Percentiles rank a stretch among this genome's conserved stretches.
phyloP scores from a whole-genome alignment of 2,329 filamentous ascomycete species.

The Alternaria brassicae region DNA sequence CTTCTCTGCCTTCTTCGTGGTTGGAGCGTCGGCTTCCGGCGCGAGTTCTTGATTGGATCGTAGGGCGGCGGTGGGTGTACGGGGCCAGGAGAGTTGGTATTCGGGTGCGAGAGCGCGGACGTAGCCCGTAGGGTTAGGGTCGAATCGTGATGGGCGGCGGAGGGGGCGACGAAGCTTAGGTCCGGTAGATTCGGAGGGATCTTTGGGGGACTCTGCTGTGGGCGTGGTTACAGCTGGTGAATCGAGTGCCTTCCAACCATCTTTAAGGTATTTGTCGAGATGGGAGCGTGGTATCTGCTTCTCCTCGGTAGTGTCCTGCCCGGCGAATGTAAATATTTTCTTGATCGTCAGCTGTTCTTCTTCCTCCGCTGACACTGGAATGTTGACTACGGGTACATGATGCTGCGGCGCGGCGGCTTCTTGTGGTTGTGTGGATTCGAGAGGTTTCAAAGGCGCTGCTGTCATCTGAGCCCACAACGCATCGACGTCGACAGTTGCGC shows the following conservation, averaged over 20 bases:
- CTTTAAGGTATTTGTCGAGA: slow-evolving; percentile 37
- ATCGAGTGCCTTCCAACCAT: slow-evolving; percentile 41
- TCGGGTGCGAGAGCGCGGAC: slow-evolving; percentile 56
- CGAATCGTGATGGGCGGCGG: slow-evolving; percentile 58
- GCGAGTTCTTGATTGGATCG: slow-evolving; percentile 22
- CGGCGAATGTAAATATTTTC: slow-evolving; percentile 77
- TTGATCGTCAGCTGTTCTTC: slow-evolving; percentile 66
- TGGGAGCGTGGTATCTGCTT: slow-evolving; percentile 64
- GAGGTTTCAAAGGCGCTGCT: slow-evolving; percentile 51
- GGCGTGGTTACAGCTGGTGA: slow-evolving; percentile 13
- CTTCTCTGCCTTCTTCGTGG: slow-evolving; percentile 44
- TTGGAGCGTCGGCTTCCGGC: slow-evolving; percentile 21
- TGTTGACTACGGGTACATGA: slow-evolving; percentile 16
- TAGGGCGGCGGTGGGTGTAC: slow-evolving; percentile 22
- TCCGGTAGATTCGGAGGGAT: slow-evolving; percentile 8
- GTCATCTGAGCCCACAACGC: slow-evolving; percentile 74
- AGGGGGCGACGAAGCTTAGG: slow-evolving; percentile 40
- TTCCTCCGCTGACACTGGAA: slow-evolving; percentile 26
- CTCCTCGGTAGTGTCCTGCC: slow-evolving; percentile 74
- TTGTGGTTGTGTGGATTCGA: slow-evolving; percentile 26
- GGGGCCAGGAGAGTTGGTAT: slow-evolving; percentile 52
- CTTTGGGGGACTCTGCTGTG: slow-evolving; percentile 3
- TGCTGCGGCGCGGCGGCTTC: slow-evolving; percentile 14
- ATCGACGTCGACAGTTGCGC: slow-evolving; percentile 74
- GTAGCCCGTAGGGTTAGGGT: slow-evolving; percentile 57